These are phyloP conservation scores for Scleromitrula shiraiana DNA, from an alignment of 2,329 filamentous ascomycete genomes.

Conservation along the genomic window DNA sequence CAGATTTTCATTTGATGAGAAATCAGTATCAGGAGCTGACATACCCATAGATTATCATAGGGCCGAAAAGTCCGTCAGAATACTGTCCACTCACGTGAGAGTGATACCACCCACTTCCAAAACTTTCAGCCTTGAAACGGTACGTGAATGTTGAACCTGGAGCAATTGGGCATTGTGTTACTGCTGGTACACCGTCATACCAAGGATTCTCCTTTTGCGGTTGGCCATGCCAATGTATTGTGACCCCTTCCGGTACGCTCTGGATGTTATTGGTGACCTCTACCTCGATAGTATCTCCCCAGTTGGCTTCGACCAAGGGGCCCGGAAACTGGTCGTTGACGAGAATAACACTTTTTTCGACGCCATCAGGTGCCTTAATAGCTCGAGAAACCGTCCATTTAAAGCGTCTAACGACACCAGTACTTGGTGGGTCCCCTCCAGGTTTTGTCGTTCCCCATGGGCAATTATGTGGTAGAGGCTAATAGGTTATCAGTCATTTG, in stretches of 20 bases:
- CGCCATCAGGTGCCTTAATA: slow-evolving; percentile 32
- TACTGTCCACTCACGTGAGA: slow-evolving; percentile 43
- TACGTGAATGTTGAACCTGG: slow-evolving; percentile 30
- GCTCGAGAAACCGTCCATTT: slow-evolving; percentile 22
- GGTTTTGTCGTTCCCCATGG: no score
- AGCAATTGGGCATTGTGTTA: slow-evolving; percentile 56
- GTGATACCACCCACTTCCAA: slow-evolving; percentile 51
- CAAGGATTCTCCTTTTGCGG: slow-evolving; percentile 32
- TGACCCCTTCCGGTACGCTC: slow-evolving; percentile 26
- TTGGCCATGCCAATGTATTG: slow-evolving; percentile 39
- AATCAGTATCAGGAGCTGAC: neutral
- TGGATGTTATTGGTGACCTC: slow-evolving; percentile 61
- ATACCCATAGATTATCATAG: slow-evolving; percentile 47
- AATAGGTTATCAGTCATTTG: no score
- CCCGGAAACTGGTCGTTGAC: slow-evolving; percentile 29
- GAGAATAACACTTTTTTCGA: slow-evolving; percentile 43
- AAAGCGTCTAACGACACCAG: slow-evolving; percentile 31
- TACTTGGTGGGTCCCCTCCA: no score
- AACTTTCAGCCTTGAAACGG: slow-evolving; percentile 13
- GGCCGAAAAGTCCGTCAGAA: slow-evolving; percentile 48
- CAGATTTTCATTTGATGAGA: neutral
- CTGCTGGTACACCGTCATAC: slow-evolving; percentile 34
- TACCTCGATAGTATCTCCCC: slow-evolving; percentile 41
- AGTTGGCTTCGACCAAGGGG: slow-evolving; percentile 27
- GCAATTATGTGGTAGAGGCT: no score